Base-by-base conservation (phyloP, 768 basidiomycete species). In the Hericium erinaceus region DNA sequence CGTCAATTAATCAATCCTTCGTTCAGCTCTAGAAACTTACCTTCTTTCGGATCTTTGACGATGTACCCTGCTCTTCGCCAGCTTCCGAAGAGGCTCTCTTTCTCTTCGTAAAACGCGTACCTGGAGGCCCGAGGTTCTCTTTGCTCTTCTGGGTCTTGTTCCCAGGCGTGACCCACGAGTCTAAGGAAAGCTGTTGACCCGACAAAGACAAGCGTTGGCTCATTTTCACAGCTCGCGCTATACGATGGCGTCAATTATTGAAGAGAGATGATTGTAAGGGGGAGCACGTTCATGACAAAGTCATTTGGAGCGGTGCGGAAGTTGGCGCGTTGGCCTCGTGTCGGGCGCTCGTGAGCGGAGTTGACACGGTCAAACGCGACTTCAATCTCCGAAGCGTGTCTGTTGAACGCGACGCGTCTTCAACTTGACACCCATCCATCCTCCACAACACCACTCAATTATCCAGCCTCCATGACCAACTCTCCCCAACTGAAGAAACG, bases 401-500 rank as follows among this genome's bases (percentile, higher is more conserved):
- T 9, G 28, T 39, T 38, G 11, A 26, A 22, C 12, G 13, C 15
- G 20, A 33, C 56, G 56, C 56, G 56, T 51, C 39, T n/a, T 20
- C 3, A 24, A 44, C 28, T 40, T 16, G 16, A n/a, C 16, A 46
- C 7, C 7, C 44, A 13, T 46, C 44, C 15, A 18, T 46, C 16
- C 20, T 15, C 8, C n/a, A 46, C n/a, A 9, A 11, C 44, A 18
- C 16, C 44, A 46, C 44, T 46, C 26, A 26, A 26, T 20, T n/a
- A n/a, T 20, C 44, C 44, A 44, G 15, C 41, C 18, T 50, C 13
- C 22, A 51, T 37, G 49, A 24, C 49, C n/a, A 51, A 24, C 24
- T 51, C 49, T 11, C 46, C 26, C 4, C 39, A 73, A 55, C 52
- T 65, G 13, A 89, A 88, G 67, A 87, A 81, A 65, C 78, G 83